Evolutionary conservation across 306 rosid species (phyloP), one percentile per base, ranked within the genome.

Genomic region (Dalbergia cultrata): DNA sequence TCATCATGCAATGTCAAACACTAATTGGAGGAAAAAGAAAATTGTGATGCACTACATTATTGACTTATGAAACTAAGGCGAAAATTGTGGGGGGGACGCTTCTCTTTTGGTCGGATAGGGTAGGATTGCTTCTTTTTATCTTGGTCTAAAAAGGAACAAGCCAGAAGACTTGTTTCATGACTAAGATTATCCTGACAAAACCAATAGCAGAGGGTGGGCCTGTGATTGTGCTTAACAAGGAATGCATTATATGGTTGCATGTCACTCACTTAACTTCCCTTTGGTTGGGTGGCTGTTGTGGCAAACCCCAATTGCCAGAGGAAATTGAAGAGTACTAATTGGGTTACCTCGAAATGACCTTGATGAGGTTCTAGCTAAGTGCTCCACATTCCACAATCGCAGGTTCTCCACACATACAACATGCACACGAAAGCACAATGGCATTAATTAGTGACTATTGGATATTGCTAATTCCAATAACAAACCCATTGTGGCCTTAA

Each of bases 51-150:
- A n/a, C 58, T 67, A 13, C 67, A 82, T 54, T 13, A 75, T 82
- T 72, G 81, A 82, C 57, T 53, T 68, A n/a, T 33, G 74, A 78
- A 82, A 83, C 67, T 26, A 60, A 70, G 76, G 63, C 45, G 83
- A 79, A 78, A 78, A 79, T 58, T 18, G n/a, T 58, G 67, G 11
- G 70, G 56, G 65, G 13, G 57, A 34, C 22, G 17, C 80, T 49
- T 73, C 68, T 44, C 82, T 80, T 82, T 86, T 74, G 89, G 85
- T 82, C 77, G 69, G 86, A 86, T 79, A 82, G 81, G 89, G 82
- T 86, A 82, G 31, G 74, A 67, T 70, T 79, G 17, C 82, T 73
- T 80, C 79, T 57, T 73, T 17, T 22, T 37, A 2, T 34, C 1
- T 74, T 79, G 67, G 86, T 86, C 86, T n/a, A 82, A 82, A 86